A percentile compares a stretch with the other conserved stretches of the same genome.
phyloP scores from a whole-genome alignment of 371 early-diverging fungal genomes.

The Saksenaea oblongispora region DNA sequence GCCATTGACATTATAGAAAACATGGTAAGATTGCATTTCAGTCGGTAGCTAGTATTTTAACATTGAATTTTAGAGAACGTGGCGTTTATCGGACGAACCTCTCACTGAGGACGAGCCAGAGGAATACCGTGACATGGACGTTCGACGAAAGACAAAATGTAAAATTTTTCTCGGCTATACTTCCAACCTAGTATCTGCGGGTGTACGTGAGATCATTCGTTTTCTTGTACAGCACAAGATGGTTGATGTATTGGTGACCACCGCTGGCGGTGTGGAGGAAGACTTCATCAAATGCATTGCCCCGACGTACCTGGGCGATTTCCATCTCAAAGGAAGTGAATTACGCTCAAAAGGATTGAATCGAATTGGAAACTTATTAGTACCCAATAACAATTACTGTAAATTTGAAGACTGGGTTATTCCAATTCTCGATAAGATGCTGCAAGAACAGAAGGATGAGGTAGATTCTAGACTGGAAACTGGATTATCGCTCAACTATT shows the following conservation, averaged over 20 bases:
- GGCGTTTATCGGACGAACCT: constrained; percentile 90
- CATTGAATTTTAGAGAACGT: constrained; percentile 55
- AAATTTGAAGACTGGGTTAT: constrained; percentile 98
- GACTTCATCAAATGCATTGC: constrained; percentile 99
- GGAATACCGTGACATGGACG: constrained; percentile 66
- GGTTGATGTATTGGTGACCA: constrained; percentile 95
- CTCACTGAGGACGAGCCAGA: constrained; percentile 64
- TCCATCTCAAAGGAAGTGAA: constrained; percentile 77
- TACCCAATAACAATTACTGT: constrained; percentile 99
- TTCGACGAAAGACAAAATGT: constrained; percentile 75
- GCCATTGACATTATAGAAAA: constrained; percentile 88
- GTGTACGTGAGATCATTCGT: constrained; percentile 93
- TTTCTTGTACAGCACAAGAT: constrained; percentile 90
- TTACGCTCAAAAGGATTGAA: constrained; percentile 95
- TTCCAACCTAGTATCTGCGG: constrained; percentile 97
- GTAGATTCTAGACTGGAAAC: constrained; percentile 22
- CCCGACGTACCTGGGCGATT: constrained; percentile 90
- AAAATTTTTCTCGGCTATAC: constrained; percentile 98
- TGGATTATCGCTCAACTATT: background rate
- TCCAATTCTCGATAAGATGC: constrained; percentile 92
- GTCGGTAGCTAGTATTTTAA: background rate
- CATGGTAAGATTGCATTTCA: constrained; percentile 64
- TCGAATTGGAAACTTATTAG: constrained; percentile 98
- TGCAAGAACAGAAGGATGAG: constrained; percentile 83
- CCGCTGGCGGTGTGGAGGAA: constrained; percentile 99